Evolutionary conservation across 495 filamentous ascomycete species (phyloP).

Genomic region (Penicillium egyptiacum): DNA sequence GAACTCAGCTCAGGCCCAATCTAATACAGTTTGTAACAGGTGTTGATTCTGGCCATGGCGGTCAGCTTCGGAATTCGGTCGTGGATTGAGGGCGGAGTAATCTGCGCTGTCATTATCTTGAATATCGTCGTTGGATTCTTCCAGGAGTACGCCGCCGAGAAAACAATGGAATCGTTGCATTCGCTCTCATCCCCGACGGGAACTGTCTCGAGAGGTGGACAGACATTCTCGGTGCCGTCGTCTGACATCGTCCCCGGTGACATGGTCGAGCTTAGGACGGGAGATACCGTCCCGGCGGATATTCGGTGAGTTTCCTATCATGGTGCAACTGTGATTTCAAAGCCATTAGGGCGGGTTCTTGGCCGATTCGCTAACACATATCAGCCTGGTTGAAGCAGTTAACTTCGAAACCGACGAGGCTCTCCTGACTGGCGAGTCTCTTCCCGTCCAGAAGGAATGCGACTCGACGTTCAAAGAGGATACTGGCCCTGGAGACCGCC

Average conservation of each 20-base stretch:
- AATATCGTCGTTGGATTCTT: constrained; percentile 67
- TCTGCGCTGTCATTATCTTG: constrained; percentile 61
- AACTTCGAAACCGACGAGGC: constrained; percentile 69
- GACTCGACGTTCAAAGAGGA: constrained; percentile 77
- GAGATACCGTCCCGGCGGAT: constrained; percentile 78
- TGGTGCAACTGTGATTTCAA: neutral
- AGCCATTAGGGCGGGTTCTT: constrained; percentile 51
- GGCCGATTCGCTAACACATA: neutral
- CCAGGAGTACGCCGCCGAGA: constrained; percentile 67
- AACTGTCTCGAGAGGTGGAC: constrained; percentile 49
- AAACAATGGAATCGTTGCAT: constrained; percentile 68
- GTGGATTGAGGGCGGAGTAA: constrained; percentile 67
- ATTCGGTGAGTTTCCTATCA: constrained; percentile 51
- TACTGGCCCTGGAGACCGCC: constrained; percentile 61
- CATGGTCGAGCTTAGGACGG: constrained; percentile 70
- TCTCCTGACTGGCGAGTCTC: constrained; percentile 70
- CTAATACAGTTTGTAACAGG: constrained; percentile 36
- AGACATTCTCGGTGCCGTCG: constrained; percentile 49
- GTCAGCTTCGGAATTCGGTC: constrained; percentile 64
- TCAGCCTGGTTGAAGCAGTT: constrained; percentile 50
- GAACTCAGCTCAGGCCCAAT: constrained; percentile 25
- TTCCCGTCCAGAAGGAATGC: constrained; percentile 40
- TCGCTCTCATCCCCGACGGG: constrained; percentile 59
- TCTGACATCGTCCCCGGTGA: constrained; percentile 57
- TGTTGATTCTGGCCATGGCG: constrained; percentile 63